These are phyloP conservation scores for Cucurbita maxima DNA, from an alignment of 306 rosid genomes.

Conservation along the genomic window DNA sequence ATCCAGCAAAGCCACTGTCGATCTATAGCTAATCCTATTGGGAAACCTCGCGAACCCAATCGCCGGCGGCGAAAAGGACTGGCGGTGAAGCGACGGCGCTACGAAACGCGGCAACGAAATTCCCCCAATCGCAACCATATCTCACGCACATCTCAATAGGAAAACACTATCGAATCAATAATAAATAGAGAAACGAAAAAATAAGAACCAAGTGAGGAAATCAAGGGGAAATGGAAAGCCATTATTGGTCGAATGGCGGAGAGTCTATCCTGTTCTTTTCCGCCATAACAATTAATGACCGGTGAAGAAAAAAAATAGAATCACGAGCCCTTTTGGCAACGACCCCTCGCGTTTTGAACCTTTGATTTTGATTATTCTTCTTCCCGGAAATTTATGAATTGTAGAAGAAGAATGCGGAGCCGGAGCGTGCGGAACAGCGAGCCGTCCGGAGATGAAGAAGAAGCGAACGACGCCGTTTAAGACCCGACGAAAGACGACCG, in stretches of 20 bases:
- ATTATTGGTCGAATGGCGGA: not conserved
- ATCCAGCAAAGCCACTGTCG: constrained; percentile 15
- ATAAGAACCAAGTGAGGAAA: not conserved
- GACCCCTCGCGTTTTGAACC: not conserved
- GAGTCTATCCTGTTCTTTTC: not conserved
- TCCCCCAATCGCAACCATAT: constrained; percentile 28
- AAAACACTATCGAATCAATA: not conserved
- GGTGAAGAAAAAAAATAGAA: not conserved
- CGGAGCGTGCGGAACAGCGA: not conserved
- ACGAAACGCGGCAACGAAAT: constrained; percentile 9
- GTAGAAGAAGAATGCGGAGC: not conserved
- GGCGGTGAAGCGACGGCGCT: not conserved
- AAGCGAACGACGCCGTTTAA: not conserved
- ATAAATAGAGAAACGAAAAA: not conserved
- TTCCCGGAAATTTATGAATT: not conserved
- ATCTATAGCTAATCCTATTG: constrained; percentile 8
- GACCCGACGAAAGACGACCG: not conserved
- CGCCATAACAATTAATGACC: not conserved
- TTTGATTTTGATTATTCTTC: not conserved
- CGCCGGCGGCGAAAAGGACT: not conserved
- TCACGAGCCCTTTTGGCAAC: not conserved
- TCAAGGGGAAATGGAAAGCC: not conserved
- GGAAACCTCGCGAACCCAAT: constrained; percentile 9
- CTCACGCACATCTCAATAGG: constrained; percentile 8
- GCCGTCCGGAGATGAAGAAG: not conserved